Base-by-base conservation (phyloP, 257 asterid genomes). In the Solanum verrucosum region DNA sequence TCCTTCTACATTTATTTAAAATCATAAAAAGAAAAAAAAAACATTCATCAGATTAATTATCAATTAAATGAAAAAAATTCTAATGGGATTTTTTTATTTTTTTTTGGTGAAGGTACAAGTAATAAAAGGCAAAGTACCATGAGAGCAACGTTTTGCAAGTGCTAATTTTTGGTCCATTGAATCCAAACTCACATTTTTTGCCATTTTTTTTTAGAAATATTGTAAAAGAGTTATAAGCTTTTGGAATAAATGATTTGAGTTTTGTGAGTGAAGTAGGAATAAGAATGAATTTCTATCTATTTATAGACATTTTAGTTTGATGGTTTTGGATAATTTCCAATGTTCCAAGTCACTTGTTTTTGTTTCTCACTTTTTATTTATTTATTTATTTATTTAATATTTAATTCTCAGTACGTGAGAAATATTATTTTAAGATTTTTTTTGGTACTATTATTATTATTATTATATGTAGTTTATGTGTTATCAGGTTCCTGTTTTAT, bases 111-210 rank as follows among this genome's bases (percentile, higher is more conserved):
- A 16, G 11, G n/a, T 10, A 29, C 49, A 46, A 38, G 14, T 7
- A 6, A 88, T 29, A 40, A 59, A 87, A 5, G 27, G 7, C 11
- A 12, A 37, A 12, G 6, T 88, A 96, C 98, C 99, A 59, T 87
- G 98, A 89, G 99, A 93, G 23, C 96, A 96, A 27, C 96, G 98
- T 91, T 33, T 95, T 60, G 98, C 98, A 82, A 94, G 89, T 86
- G 98, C 97, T 63, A 63, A 9, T 91, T 91, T 94, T 74, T 95
- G 96, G 88, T 94, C 98, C 0, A 91, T 75, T 14, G 98, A 93
- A 88, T 93, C 91, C 86, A 93, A 84, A 84, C 77, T 84, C 14
- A 87, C 90, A 87, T 88, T 90, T 38, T 90, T 92, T 56, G 90
- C 90, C 93, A 90, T 92, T 92, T 16, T 92, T 59, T 29, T 25